These are phyloP conservation scores for Tuber aestivum DNA, from an alignment of 495 filamentous ascomycete species.

Conservation along the genomic window DNA sequence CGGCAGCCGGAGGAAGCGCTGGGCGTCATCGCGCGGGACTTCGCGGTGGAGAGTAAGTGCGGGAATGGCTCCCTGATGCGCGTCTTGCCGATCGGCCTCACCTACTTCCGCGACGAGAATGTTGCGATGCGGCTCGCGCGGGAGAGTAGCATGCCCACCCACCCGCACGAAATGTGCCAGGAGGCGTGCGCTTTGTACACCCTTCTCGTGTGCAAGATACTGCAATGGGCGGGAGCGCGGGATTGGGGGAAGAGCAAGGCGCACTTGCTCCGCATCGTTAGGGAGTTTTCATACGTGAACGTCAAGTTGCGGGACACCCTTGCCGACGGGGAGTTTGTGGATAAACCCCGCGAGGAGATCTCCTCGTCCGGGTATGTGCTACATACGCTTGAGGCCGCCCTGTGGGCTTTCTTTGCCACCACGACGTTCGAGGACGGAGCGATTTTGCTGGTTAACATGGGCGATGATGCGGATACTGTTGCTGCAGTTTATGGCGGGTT, in stretches of 20 bases:
- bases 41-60: constrained; percentile 33
- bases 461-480: constrained; percentile 52
- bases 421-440: constrained; percentile 46
- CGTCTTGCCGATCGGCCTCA: constrained; percentile 45
- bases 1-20: constrained; percentile 6
- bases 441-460: constrained; percentile 48
- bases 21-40: constrained; percentile 12
- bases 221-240: constrained; percentile 4
- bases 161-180: constrained; percentile 45
- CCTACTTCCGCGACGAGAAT: constrained; percentile 32
- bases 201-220: constrained; percentile 32
- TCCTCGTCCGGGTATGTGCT: constrained; percentile 47
- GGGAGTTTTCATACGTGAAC: constrained; percentile 34
- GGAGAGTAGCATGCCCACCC: constrained; percentile 43
- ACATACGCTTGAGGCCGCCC: constrained; percentile 47
- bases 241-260: constrained; percentile 11
- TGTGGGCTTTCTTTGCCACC: constrained; percentile 50
- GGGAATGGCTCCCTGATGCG: constrained; percentile 52
- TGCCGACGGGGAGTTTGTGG: constrained; percentile 20
- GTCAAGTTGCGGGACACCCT: constrained; percentile 34
- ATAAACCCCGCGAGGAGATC: constrained; percentile 33
- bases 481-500: constrained; percentile 51
- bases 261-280: constrained; percentile 19
- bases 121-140: constrained; percentile 41
- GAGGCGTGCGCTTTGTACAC: constrained; percentile 49